Conservation (phyloP, 352 stramenopile species). For the Pythium myriotylum region DNA sequence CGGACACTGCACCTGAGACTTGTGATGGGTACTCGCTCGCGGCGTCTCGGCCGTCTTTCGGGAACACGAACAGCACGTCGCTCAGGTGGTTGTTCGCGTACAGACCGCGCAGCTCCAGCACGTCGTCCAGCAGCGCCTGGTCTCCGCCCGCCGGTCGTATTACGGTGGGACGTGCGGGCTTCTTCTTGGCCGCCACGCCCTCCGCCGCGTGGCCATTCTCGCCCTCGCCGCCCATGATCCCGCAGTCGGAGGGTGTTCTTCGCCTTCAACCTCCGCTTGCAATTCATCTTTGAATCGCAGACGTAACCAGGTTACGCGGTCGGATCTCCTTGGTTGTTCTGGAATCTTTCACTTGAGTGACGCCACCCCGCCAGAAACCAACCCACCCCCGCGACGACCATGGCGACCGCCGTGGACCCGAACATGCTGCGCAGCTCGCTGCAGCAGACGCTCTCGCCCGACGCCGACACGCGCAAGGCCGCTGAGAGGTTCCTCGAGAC, state of each 20-base stretch:
- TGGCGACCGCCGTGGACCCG: conserved; percentile 49
- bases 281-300: conserved; percentile 21
- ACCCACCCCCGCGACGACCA: conserved; percentile 27
- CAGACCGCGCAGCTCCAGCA: conserved; percentile 57
- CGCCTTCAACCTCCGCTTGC: conserved; percentile 7
- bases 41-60: conserved; percentile 11
- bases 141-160: conserved; percentile 14
- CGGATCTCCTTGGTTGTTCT: neutral
- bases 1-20: neutral
- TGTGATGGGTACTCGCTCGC: neutral
- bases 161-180: neutral
- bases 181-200: neutral
- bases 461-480: conserved; percentile 67
- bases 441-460: conserved; percentile 78
- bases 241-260: neutral
- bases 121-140: conserved; percentile 43
- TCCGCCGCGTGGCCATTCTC: neutral
- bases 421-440: conserved; percentile 75
- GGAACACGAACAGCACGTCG: conserved; percentile 81
- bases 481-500: conserved; percentile 69
- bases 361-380: conserved; percentile 9
- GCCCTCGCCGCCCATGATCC: neutral
- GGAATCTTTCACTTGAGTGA: conserved; percentile 26
- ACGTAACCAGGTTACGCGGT: conserved; percentile 3
- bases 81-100: conserved; percentile 78